Conservation (phyloP, 768 basidiomycete species). For the Boletus sp. region DNA sequence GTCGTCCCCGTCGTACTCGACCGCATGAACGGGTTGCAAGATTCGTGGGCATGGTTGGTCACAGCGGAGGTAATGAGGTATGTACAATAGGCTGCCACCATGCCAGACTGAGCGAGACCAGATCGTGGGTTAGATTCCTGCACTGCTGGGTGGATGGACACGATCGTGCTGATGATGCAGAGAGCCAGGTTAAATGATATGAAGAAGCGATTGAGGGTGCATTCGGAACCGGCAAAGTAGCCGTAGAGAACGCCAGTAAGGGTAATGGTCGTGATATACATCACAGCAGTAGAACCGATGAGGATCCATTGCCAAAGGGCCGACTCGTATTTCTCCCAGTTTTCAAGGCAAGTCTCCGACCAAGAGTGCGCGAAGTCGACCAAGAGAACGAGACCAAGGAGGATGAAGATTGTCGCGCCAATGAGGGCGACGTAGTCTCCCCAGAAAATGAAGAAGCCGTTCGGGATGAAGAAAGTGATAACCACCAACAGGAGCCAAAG, state of each 20-base stretch:
- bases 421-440: slow-evolving; percentile 90
- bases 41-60: slow-evolving; percentile 81
- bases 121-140: slow-evolving; percentile 94
- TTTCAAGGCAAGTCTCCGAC: slow-evolving; percentile 95
- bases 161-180: slow-evolving; percentile 71
- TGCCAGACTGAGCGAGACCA: slow-evolving; percentile 90
- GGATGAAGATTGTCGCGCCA: slow-evolving; percentile 92
- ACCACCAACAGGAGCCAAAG: slow-evolving; percentile 81
- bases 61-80: slow-evolving; percentile 94
- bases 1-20: slow-evolving; percentile 73
- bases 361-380: slow-evolving; percentile 99
- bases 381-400: slow-evolving; percentile 93
- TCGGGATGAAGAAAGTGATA: slow-evolving; percentile 91
- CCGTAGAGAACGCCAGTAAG: slow-evolving; percentile 87
- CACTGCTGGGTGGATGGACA: slow-evolving; percentile 80
- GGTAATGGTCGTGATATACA: slow-evolving; percentile 82
- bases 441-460: slow-evolving; percentile 98
- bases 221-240: slow-evolving; percentile 85
- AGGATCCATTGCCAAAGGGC: slow-evolving; percentile 96
- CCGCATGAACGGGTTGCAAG: slow-evolving; percentile 86
- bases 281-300: slow-evolving; percentile 84
- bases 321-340: slow-evolving; percentile 87
- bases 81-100: slow-evolving; percentile 98
- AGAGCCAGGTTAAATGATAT: slow-evolving; percentile 91
- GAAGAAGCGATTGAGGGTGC: slow-evolving; percentile 94